phyloP scores from a whole-genome alignment of 2,329 filamentous ascomycete species.

The Pyrenophora tritici-repentis region DNA sequence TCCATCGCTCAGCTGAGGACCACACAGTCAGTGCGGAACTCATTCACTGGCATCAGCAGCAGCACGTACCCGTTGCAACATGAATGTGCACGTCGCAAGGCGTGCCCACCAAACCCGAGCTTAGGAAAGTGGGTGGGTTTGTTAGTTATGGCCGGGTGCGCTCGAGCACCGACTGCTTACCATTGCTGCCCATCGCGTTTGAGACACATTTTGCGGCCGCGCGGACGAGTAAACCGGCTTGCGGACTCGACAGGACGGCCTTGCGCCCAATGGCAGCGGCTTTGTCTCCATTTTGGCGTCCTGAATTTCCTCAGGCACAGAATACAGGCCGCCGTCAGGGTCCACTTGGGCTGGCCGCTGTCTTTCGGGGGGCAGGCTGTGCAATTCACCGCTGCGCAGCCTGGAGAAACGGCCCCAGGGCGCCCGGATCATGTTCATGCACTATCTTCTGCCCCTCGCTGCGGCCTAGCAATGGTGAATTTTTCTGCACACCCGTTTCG shows the following conservation, averaged over 20 bases:
- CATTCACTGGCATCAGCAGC: conserved; percentile 3
- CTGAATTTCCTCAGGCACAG: conserved; percentile 26
- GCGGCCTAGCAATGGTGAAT: conserved; percentile 29
- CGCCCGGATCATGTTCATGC: conserved; percentile 31
- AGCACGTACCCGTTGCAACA: neutral
- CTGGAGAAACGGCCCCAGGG: conserved; percentile 27
- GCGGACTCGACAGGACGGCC: conserved; percentile 11
- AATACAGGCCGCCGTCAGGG: conserved; percentile 33
- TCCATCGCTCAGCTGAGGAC: conserved; percentile 4
- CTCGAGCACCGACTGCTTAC: conserved; percentile 20
- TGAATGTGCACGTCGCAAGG: neutral
- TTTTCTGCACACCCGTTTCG: conserved; percentile 18
- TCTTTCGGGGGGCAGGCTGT: conserved; percentile 35
- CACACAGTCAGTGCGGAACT: conserved; percentile 2
- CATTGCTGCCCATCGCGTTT: conserved; percentile 34
- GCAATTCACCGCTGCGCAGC: conserved; percentile 37
- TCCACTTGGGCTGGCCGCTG: conserved; percentile 24
- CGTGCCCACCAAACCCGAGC: neutral
- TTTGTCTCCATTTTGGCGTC: conserved; percentile 5
- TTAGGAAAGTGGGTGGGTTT: neutral
- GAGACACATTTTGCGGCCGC: conserved; percentile 25
- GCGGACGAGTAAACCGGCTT: conserved; percentile 10
- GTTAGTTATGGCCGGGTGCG: conserved; percentile 8
- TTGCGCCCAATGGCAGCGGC: conserved; percentile 15
- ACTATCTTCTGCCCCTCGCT: conserved; percentile 25